phyloP scores from a whole-genome alignment of 805 yeast species.

The Barnettozyma pratensis region DNA sequence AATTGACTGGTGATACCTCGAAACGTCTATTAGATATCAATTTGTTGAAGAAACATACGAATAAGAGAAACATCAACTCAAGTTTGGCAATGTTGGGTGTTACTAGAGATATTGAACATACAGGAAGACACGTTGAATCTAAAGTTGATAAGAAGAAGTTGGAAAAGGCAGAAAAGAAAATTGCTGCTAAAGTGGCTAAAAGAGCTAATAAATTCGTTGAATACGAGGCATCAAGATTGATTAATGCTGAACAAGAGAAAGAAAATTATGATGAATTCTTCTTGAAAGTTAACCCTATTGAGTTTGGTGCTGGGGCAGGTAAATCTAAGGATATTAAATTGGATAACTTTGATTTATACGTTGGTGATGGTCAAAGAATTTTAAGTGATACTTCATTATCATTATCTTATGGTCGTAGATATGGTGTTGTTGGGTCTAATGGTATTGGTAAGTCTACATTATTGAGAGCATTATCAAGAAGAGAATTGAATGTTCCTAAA shows the following conservation, averaged over 20 bases:
- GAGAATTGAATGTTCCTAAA: constrained; percentile 91
- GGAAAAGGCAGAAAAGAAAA: constrained; percentile 95
- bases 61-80: constrained; percentile 67
- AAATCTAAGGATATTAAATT: constrained; percentile 95
- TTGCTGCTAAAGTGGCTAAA: constrained; percentile 95
- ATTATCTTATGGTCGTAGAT: constrained; percentile 86
- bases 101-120: constrained; percentile 79
- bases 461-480: constrained; percentile 82
- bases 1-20: constrained; percentile 80
- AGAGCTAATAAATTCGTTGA: constrained; percentile 72
- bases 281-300: constrained; percentile 92
- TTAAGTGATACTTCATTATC: constrained; percentile 83
- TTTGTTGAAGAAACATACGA: constrained; percentile 55
- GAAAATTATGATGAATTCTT: constrained; percentile 93
- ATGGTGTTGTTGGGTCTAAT: constrained; percentile 97
- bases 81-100: constrained; percentile 76
- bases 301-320: constrained; percentile 85
- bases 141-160: constrained; percentile 95
- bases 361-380: constrained; percentile 93
- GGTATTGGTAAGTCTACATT: constrained; percentile 99
- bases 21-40: constrained; percentile 79
- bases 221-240: constrained; percentile 90
- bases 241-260: constrained; percentile 49
- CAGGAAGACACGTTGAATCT: constrained; percentile 88
- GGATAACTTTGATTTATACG: constrained; percentile 89